A percentile compares a stretch with the other conserved stretches of the same genome.
These are phyloP conservation scores for Cladosporium colombiae DNA, from an alignment of 2,329 filamentous ascomycete species.

Conservation along the genomic window DNA sequence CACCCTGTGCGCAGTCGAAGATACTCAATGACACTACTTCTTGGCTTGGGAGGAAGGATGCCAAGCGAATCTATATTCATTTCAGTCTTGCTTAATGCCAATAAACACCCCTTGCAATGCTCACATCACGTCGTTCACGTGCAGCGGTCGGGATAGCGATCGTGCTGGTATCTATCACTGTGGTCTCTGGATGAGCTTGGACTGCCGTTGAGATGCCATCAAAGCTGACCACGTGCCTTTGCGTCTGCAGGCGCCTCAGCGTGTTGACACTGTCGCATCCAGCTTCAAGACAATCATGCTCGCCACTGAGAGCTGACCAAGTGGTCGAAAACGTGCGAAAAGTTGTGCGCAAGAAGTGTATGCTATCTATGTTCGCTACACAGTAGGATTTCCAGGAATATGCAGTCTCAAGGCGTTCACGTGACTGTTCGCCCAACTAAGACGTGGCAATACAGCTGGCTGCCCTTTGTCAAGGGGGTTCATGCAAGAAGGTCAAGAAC, in stretches of 20 bases:
- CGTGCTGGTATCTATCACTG: not conserved
- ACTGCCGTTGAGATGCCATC: not conserved
- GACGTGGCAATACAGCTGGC: no score
- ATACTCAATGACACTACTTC: not conserved
- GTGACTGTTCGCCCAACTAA: not conserved
- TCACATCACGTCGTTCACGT: not conserved
- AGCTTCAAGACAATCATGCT: not conserved
- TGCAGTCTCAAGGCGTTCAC: not conserved
- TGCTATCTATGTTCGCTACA: not conserved
- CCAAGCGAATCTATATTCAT: constrained; percentile 8
- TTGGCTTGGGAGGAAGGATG: not conserved
- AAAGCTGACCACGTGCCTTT: not conserved
- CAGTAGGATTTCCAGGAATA: not conserved
- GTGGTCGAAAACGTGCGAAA: not conserved
- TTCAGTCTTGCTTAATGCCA: constrained; percentile 5
- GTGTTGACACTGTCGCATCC: not conserved
- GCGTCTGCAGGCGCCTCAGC: no score
- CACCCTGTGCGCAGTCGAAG: not conserved
- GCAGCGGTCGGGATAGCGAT: not conserved
- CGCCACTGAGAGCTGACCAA: not conserved
- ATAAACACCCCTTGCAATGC: not conserved
- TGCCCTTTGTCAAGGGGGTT: not conserved
- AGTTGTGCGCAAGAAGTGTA: not conserved
- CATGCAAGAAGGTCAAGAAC: not conserved
- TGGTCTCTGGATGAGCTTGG: not conserved